Conservation (phyloP, 441 rosid genomes). For the Populus tomentosa region DNA sequence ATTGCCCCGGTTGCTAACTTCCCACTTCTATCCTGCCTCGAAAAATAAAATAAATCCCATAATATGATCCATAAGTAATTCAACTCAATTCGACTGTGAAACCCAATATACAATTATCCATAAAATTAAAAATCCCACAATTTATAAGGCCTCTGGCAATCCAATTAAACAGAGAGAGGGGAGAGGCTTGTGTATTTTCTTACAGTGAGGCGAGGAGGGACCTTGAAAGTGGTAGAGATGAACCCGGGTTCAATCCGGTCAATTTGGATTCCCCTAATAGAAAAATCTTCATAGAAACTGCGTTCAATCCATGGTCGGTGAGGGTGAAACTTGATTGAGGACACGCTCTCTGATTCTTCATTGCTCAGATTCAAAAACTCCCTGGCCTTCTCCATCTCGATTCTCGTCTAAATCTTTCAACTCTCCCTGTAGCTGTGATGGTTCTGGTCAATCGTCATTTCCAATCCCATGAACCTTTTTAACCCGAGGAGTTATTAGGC, state of each 20-base stretch:
- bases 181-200: constrained; percentile 9
- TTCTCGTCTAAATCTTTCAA: background rate
- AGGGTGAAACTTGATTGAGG: constrained; percentile 41
- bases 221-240: constrained; percentile 67
- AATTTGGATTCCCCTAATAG: constrained; percentile 64
- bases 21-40: constrained; percentile 59
- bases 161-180: background rate
- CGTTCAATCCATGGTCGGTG: constrained; percentile 31
- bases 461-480: background rate
- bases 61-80: background rate
- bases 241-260: constrained; percentile 67
- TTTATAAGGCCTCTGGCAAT: background rate
- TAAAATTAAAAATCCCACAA: background rate
- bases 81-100: background rate
- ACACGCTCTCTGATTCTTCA: constrained; percentile 39
- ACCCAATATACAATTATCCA: background rate
- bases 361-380: constrained; percentile 40
- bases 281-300: constrained; percentile 71
- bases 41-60: background rate
- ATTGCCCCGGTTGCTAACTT: constrained; percentile 73
- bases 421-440: background rate
- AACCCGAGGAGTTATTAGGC: background rate
- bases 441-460: background rate
- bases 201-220: constrained; percentile 86
- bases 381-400: constrained; percentile 53